phyloP scores from a whole-genome alignment of 129 eudicot species.

The Escallonia herrerae region DNA sequence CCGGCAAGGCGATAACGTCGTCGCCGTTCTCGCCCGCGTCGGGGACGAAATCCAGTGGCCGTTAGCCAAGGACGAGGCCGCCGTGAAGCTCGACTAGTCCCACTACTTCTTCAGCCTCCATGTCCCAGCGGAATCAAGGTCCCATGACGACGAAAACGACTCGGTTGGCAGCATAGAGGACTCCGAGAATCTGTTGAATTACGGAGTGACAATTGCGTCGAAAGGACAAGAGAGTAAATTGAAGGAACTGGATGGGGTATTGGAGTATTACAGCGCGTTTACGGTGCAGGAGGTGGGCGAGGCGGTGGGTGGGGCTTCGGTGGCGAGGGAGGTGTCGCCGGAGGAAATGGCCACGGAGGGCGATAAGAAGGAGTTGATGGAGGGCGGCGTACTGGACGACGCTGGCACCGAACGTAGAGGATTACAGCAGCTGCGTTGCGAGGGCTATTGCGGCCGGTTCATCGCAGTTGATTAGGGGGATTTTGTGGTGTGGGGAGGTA shows the following conservation, averaged over 20 bases:
- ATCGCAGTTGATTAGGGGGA: conserved; percentile 77
- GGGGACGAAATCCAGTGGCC: conserved; percentile 78
- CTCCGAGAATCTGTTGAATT: conserved; percentile 41
- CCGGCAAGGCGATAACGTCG: conserved; percentile 49
- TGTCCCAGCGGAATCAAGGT: conserved; percentile 16
- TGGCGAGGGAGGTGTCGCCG: conserved; percentile 31
- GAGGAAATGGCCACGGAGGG: conserved; percentile 37
- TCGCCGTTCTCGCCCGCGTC: conserved; percentile 75
- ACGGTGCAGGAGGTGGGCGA: conserved; percentile 46
- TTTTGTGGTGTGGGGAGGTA: conserved; percentile 97
- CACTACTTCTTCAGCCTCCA: conserved; percentile 77
- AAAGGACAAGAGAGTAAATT: conserved; percentile 42
- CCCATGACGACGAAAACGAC: conserved; percentile 9
- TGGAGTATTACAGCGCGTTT: conserved; percentile 68
- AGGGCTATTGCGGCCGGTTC: conserved; percentile 81
- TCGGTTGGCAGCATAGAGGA: conserved; percentile 2
- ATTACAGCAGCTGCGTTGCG: conserved; percentile 64
- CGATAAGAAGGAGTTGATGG: conserved; percentile 33
- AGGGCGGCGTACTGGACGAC: conserved; percentile 93
- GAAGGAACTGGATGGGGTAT: conserved; percentile 46
- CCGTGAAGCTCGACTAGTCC: conserved; percentile 67
- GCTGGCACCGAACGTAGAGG: conserved; percentile 91
- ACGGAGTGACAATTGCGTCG: conserved; percentile 66
- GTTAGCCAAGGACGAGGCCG: conserved; percentile 66
- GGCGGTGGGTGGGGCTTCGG: conserved; percentile 30